Evolutionary conservation across 179 eudicot species (phyloP).

Genomic region (Silene noctiflora): DNA sequence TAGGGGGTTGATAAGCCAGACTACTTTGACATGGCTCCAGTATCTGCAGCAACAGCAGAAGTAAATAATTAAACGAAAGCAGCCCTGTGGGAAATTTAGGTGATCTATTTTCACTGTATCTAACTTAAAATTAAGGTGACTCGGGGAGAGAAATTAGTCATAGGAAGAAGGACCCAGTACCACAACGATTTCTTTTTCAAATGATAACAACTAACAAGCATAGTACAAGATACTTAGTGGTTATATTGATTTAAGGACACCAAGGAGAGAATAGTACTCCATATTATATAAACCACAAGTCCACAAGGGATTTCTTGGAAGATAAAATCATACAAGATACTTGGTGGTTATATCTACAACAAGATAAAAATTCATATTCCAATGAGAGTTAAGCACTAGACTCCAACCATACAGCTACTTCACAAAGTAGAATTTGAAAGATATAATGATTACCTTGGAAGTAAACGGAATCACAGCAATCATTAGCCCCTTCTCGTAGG

Average conservation of each 20-base stretch:
- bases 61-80: slow-evolving; percentile 8
- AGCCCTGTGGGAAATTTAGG: background rate
- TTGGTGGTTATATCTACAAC: background rate
- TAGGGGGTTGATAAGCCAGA: slow-evolving; percentile 90
- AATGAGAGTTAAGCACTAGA: background rate
- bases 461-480: slow-evolving; percentile 97
- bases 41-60: slow-evolving; percentile 41
- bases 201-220: too few species aligned
- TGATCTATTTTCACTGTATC: background rate
- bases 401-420: slow-evolving; percentile 8
- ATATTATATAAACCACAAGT: too few species aligned
- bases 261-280: too few species aligned
- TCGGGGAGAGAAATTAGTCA: too few species aligned
- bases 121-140: background rate
- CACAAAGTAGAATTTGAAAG: slow-evolving; percentile 10
- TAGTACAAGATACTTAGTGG: too few species aligned
- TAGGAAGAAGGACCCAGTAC: too few species aligned
- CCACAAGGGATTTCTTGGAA: too few species aligned
- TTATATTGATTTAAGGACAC: too few species aligned
- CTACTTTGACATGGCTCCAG: slow-evolving; percentile 87
- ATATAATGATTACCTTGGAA: slow-evolving; percentile 60
- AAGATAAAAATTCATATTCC: background rate
- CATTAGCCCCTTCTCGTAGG: slow-evolving; percentile 93
- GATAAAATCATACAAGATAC: too few species aligned
- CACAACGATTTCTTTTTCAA: too few species aligned